Evolutionary conservation across 176 grass and related monocot species (phyloP).

Genomic region (sorghum (Sorghum bicolor)): DNA sequence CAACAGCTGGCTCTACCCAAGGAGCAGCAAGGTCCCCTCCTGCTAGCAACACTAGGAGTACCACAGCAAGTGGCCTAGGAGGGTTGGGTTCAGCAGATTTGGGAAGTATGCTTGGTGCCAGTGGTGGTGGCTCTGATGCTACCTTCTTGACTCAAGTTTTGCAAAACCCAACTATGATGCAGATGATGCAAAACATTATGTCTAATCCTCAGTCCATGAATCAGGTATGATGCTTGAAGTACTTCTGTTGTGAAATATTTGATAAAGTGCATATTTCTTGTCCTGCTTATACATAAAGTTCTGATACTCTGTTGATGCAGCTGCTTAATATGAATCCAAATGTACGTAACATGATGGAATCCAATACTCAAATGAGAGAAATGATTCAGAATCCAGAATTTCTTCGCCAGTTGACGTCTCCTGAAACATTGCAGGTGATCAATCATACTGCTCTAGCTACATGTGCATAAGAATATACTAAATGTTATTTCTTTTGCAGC

Average conservation of each 20-base stretch:
- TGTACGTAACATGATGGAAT: conserved; percentile 73
- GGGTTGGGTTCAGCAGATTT: conserved; percentile 66
- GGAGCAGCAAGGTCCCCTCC: conserved; percentile 47
- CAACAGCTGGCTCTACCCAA: conserved; percentile 60
- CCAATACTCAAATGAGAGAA: conserved; percentile 78
- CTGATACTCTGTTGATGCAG: conserved; percentile 27
- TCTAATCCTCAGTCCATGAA: conserved; percentile 89
- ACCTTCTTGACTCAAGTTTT: conserved; percentile 65
- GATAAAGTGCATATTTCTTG: conserved; percentile 15
- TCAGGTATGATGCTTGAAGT: conserved; percentile 52
- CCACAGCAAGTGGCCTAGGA: conserved; percentile 34
- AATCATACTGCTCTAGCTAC: conserved; percentile 15
- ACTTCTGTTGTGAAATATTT: conserved; percentile 6
- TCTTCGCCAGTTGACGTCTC: conserved; percentile 83
- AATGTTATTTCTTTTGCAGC: conserved; percentile 40
- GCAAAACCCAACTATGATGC: conserved; percentile 93
- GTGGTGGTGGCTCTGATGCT: conserved; percentile 57
- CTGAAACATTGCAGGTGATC: conserved; percentile 80
- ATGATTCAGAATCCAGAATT: conserved; percentile 96
- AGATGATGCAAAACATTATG: conserved; percentile 93
- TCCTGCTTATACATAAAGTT: background rate
- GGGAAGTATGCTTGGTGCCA: conserved; percentile 46
- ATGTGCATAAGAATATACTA: conserved; percentile 20
- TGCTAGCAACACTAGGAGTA: conserved; percentile 41
- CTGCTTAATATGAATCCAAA: conserved; percentile 77